A percentile compares a stretch with the other conserved stretches of the same genome.
These are phyloP conservation scores for Dothistroma septosporum DNA, from an alignment of 2,329 filamentous ascomycete species.

Conservation along the genomic window DNA sequence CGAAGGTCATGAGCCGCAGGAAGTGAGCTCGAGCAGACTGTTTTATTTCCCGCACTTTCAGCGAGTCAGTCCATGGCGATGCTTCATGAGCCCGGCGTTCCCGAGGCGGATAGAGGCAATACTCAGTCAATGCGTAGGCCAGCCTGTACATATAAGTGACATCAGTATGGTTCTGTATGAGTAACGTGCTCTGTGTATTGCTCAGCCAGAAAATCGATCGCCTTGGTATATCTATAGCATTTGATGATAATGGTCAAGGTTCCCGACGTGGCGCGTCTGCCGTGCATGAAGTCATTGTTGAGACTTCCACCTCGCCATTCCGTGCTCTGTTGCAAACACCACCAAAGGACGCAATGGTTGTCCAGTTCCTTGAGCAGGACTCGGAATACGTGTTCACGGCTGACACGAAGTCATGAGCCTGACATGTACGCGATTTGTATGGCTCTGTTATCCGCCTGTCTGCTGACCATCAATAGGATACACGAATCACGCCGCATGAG, in stretches of 20 bases:
- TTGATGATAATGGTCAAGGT: not conserved
- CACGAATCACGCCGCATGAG: slow-evolving; percentile 72
- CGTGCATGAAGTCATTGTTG: slow-evolving; percentile 3
- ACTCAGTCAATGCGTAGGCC: not conserved
- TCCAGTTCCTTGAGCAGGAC: slow-evolving; percentile 18
- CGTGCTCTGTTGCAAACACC: not conserved
- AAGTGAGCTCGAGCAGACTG: slow-evolving; percentile 55
- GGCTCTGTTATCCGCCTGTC: not conserved
- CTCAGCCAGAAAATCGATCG: not conserved
- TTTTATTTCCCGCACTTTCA: not conserved
- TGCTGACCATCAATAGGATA: slow-evolving; percentile 54
- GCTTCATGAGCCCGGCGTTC: slow-evolving; percentile 8
- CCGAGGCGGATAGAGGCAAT: not conserved
- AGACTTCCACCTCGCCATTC: not conserved
- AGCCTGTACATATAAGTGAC: not conserved
- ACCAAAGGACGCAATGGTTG: not conserved
- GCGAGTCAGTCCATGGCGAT: slow-evolving; percentile 7
- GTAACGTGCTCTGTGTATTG: not conserved
- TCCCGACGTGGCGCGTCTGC: slow-evolving; percentile 3
- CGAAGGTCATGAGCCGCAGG: slow-evolving; percentile 81
- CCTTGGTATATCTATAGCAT: not conserved
- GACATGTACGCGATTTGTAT: slow-evolving; percentile 2
- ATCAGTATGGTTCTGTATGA: not conserved
- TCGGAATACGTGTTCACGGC: slow-evolving; percentile 9
- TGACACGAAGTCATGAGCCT: slow-evolving; percentile 2